These are phyloP conservation scores for Bacidia rubella DNA, from an alignment of 495 filamentous ascomycete species.

Conservation along the genomic window DNA sequence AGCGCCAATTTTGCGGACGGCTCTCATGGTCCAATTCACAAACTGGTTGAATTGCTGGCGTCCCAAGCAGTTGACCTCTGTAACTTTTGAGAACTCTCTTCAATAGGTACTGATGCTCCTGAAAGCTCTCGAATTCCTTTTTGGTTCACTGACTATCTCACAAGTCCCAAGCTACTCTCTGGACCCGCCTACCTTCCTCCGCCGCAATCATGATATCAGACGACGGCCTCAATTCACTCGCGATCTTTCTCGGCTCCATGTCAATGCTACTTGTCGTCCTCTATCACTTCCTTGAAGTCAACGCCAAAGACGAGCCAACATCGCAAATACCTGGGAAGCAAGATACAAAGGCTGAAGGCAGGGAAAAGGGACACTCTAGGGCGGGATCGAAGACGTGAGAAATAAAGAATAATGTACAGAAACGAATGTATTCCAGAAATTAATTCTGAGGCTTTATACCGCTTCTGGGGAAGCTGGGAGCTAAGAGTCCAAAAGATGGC, in stretches of 20 bases:
- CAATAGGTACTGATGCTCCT: too few species aligned
- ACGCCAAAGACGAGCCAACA: conserved; percentile 38
- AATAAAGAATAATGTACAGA: background rate
- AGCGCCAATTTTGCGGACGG: conserved; percentile 1
- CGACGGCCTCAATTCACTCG: conserved; percentile 61
- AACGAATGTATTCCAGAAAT: too few species aligned
- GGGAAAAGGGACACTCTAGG: background rate
- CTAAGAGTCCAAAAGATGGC: too few species aligned
- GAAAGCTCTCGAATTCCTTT: too few species aligned
- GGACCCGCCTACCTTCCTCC: background rate
- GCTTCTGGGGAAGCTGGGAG: too few species aligned
- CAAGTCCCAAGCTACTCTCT: too few species aligned
- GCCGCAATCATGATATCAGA: conserved; percentile 59
- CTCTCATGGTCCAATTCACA: background rate
- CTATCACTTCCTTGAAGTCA: conserved; percentile 96
- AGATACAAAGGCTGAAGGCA: background rate
- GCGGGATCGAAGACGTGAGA: conserved; percentile 1
- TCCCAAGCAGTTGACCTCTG: too few species aligned
- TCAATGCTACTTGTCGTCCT: conserved; percentile 90
- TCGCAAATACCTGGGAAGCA: background rate
- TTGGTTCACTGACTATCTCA: too few species aligned
- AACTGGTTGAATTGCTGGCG: too few species aligned
- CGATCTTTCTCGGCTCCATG: conserved; percentile 81
- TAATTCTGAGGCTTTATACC: too few species aligned
- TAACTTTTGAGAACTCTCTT: too few species aligned